Percentiles rank a stretch among this genome's conserved stretches.
phyloP scores from a whole-genome alignment of 805 yeast genomes.

The Maudiozyma saulgeensis region DNA sequence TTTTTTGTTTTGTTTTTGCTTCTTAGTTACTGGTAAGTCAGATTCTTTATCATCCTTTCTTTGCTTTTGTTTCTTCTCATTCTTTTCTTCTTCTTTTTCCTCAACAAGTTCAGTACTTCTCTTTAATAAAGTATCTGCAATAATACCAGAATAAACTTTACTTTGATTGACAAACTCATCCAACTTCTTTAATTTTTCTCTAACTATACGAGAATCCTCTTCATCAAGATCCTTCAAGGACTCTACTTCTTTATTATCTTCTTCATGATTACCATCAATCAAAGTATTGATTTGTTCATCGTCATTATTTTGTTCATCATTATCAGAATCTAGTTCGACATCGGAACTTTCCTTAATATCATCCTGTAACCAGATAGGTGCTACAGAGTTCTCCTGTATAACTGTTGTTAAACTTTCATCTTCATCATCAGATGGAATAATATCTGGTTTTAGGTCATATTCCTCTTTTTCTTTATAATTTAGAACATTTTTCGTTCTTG shows the following conservation, averaged over 20 bases:
- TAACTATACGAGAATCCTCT: conserved; percentile 37
- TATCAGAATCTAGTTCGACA: conserved; percentile 21
- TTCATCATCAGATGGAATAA: conserved; percentile 10
- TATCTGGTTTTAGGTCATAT: conserved; percentile 20
- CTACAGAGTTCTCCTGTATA: conserved; percentile 4
- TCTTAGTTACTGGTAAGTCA: conserved; percentile 8
- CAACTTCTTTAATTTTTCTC: conserved; percentile 54
- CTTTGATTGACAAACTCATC: conserved; percentile 77
- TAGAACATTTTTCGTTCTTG: neutral
- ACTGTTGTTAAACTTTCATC: conserved; percentile 3
- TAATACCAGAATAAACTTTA: conserved; percentile 76
- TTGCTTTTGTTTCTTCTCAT: conserved; percentile 8
- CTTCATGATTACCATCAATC: conserved; percentile 3
- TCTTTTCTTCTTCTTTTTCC: conserved; percentile 15
- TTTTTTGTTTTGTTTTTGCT: conserved; percentile 10
- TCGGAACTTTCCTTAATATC: conserved; percentile 7
- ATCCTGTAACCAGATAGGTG: conserved; percentile 24
- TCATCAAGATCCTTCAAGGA: conserved; percentile 15
- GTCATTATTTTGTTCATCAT: conserved; percentile 6
- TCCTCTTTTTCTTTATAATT: conserved; percentile 25
- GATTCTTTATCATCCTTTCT: conserved; percentile 11
- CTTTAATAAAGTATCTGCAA: conserved; percentile 61
- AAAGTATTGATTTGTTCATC: conserved; percentile 10
- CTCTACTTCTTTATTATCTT: conserved; percentile 7
- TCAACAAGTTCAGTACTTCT: conserved; percentile 34